Evolutionary conservation across 2,329 filamentous ascomycete species (phyloP), one percentile per base, ranked within the genome.

Genomic region (Aureobasidium sp.): DNA sequence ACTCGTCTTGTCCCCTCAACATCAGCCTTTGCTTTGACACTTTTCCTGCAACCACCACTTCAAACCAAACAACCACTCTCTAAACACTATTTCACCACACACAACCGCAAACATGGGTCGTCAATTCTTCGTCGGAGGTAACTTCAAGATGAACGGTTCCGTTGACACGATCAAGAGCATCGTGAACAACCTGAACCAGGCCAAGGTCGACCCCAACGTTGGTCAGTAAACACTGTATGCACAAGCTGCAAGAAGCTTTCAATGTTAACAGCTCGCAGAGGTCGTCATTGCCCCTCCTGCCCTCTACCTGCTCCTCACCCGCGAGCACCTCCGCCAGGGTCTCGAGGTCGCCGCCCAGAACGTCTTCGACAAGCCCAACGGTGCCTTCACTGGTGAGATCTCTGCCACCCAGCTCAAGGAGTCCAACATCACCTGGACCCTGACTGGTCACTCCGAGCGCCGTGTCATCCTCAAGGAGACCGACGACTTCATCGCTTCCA

Each of bases 131-230:
- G 74, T 76, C 65, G 92, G 92, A 78, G 92, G 92, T 76, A 99
- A 99, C 88, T 97, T 97, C 83, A 97, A 99, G 85, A 97, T 97
- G 92, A 99, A 99, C 83, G 93, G 94, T 77, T 90, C 90, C 71
- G 83, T 88, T 76, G 85, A 90, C 79, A 87, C 87, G 81, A 92
- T 96, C 82, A 93, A 90, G 79, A 83, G 88, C 71, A 97, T 99
- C 79, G 86, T 97, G 76, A 81, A 87, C 66, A 88, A 92, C 81
- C 84, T 99, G 72, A 97, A 97, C 82, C 81, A 86, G 64, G 89
- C 94, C 69, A 84, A 87, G 71, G 83, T 96, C 67, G 90, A 94
- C 78, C 73, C 86, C 69, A 88, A 88, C 69, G 82, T 81, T 70
- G 89, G 89, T 92, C 77, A 68, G 85, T 81, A 41, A 55, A 43